These are phyloP conservation scores for Pyricularia pennisetigena DNA, from an alignment of 2,329 filamentous ascomycete species.

Conservation along the genomic window DNA sequence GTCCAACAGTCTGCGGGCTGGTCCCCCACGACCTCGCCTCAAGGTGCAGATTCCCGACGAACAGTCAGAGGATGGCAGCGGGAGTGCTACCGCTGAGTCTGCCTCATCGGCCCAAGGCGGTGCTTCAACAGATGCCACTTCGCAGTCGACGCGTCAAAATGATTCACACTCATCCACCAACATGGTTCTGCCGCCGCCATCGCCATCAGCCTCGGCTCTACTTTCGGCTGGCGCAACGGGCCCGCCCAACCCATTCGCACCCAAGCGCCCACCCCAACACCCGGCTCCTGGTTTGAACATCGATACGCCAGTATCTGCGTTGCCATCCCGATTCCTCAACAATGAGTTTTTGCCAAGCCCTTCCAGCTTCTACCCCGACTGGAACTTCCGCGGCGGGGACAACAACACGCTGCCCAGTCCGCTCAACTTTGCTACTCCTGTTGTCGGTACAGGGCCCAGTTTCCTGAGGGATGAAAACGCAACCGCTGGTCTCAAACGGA, in stretches of 20 bases:
- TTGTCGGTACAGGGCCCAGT: conserved; percentile 50
- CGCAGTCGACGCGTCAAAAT: conserved; percentile 30
- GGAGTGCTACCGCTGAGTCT: conserved; percentile 65
- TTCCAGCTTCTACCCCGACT: conserved; percentile 86
- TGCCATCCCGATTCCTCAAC: conserved; percentile 84
- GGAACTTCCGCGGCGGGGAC: conserved; percentile 59
- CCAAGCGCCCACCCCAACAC: conserved; percentile 38
- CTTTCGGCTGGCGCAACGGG: conserved; percentile 86
- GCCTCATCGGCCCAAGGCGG: conserved; percentile 41
- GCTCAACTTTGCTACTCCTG: conserved; percentile 82
- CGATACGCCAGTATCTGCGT: conserved; percentile 84
- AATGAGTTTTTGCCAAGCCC: conserved; percentile 84
- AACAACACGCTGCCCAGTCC: conserved; percentile 87
- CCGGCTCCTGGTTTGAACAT: conserved; percentile 39
- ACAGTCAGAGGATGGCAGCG: conserved; percentile 60
- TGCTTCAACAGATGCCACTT: conserved; percentile 47
- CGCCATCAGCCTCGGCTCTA: conserved; percentile 76
- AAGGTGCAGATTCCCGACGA: conserved; percentile 95
- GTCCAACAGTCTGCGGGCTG: conserved; percentile 64
- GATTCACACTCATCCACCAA: conserved; percentile 55
- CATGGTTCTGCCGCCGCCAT: conserved; percentile 84
- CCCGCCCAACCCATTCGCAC: conserved; percentile 90
- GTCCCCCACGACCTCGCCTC: conserved; percentile 65
- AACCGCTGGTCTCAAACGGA: conserved; percentile 36
- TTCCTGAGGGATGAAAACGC: conserved; percentile 48